Base-by-base conservation (phyloP, 2,329 filamentous ascomycete species). In the Sporothrix humicola region DNA sequence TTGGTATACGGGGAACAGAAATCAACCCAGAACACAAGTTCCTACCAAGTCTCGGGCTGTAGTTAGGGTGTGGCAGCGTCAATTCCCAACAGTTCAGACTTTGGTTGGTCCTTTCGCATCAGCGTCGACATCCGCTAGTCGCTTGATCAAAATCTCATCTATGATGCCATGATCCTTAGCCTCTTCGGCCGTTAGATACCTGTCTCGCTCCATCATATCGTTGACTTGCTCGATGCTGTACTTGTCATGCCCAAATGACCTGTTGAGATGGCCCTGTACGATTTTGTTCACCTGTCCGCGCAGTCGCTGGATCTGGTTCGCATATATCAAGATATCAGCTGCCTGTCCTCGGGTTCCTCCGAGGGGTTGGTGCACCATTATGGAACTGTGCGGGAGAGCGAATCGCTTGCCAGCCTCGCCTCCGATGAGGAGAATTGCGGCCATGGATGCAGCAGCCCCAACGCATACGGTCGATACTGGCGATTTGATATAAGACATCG, bases 301-400 rank as follows among this genome's bases (percentile, higher is more conserved):
- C 72, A 97, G 91, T 74, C 94, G 87, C 80, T 98, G 87, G 73
- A 99, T 99, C 86, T 99, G 95, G 80, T 95, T 98, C 5, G 96
- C 96, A 80, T 99, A 97, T 76, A 99, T 98, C 66, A 97, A 88
- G 76, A 99, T 98, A 79, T 99, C 96, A 2, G 88, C 88, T 3
- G 89, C 89, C 77, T 89, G 90, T 0, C 89, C 89, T 74, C 86
- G 83, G 3, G 89, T 91, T 0, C 90, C 89, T 65, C 95, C 95
- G 2, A 92, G 90, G 0, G 97, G 96, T 81, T 99, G 96, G 83
- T 99, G 96, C 72, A 99, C 91, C 96, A 99, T 99, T 79, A 99
- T 92, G 71, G 93, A 92, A 78, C 91, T 93, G 81, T 99, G 95
- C n/a, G 95, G 95, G 48, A 99, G 87, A 72, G 93, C 94, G 81